These are phyloP conservation scores for Amauroascus verrucosus DNA, from an alignment of 2,329 filamentous ascomycete genomes.

Conservation along the genomic window DNA sequence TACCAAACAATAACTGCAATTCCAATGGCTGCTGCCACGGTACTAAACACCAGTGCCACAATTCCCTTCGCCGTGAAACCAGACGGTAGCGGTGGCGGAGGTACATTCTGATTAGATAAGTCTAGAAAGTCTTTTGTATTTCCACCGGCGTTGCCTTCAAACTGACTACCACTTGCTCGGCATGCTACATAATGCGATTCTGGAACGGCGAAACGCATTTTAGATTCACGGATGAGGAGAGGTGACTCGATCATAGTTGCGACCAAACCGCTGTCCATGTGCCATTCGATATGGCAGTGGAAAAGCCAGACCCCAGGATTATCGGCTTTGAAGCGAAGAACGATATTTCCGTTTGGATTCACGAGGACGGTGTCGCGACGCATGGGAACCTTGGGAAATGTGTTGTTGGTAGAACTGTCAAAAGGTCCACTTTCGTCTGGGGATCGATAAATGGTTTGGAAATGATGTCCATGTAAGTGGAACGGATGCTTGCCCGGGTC, in stretches of 20 bases:
- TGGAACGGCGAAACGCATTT: conserved; percentile 14
- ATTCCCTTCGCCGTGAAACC: conserved; percentile 62
- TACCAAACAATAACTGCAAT: conserved; percentile 59
- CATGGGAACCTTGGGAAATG: conserved; percentile 36
- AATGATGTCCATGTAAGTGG: conserved; percentile 39
- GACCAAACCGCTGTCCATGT: conserved; percentile 42
- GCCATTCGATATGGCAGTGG: conserved; percentile 43
- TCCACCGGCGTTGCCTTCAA: conserved; percentile 60
- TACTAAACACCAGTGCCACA: conserved; percentile 62
- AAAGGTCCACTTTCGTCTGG: conserved; percentile 21
- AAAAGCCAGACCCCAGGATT: conserved; percentile 41
- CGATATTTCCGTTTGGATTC: conserved; percentile 41
- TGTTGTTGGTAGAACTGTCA: conserved; percentile 24
- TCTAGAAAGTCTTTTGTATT: conserved; percentile 56
- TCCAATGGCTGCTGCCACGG: conserved; percentile 56
- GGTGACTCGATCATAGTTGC: conserved; percentile 45
- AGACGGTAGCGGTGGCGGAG: conserved; percentile 47
- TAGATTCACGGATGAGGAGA: conserved; percentile 18
- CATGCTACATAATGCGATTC: conserved; percentile 19
- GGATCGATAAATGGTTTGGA: conserved; percentile 11
- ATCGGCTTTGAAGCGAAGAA: conserved; percentile 43
- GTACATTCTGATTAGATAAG: conserved; percentile 48
- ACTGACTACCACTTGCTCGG: conserved; percentile 39
- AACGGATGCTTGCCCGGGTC: conserved; percentile 14
- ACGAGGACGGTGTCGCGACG: conserved; percentile 45